Evolutionary conservation across 2,329 filamentous ascomycete genomes (phyloP).

Genomic region (Anthostomella pinea): DNA sequence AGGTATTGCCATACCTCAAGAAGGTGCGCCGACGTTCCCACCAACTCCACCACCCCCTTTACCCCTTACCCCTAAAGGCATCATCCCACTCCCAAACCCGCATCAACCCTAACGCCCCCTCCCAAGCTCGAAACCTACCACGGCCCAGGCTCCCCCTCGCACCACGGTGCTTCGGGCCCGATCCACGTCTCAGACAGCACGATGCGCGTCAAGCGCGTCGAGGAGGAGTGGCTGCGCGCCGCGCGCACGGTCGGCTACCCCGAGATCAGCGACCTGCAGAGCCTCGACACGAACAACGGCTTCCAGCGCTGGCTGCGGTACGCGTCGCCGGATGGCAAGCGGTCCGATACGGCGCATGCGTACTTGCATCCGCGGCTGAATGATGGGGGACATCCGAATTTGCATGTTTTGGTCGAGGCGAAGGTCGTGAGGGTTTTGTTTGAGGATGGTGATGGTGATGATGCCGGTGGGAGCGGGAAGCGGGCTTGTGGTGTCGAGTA

Average conservation of each 20-base stretch:
- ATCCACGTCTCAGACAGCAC: slow-evolving; percentile 48
- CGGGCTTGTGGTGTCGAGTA: slow-evolving; percentile 55
- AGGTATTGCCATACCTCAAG: slow-evolving; percentile 48
- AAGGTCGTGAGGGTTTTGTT: slow-evolving; percentile 48
- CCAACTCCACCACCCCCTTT: neutral
- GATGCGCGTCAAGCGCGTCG: slow-evolving; percentile 36
- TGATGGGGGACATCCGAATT: slow-evolving; percentile 29
- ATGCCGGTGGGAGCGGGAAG: no score
- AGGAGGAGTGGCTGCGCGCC: slow-evolving; percentile 46
- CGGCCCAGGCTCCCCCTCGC: slow-evolving; percentile 35
- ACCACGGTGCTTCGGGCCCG: slow-evolving; percentile 47
- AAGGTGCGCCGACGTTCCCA: slow-evolving; percentile 34
- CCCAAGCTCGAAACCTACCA: slow-evolving; percentile 30
- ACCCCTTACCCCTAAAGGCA: neutral
- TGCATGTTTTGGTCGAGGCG: slow-evolving; percentile 31
- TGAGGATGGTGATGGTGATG: slow-evolving; percentile 36
- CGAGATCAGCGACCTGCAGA: slow-evolving; percentile 49
- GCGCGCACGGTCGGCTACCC: slow-evolving; percentile 43
- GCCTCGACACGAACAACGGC: slow-evolving; percentile 39
- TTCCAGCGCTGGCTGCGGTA: slow-evolving; percentile 27
- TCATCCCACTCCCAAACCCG: neutral
- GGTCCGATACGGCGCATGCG: slow-evolving; percentile 26
- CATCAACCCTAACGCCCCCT: slow-evolving; percentile 1
- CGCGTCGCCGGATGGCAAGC: slow-evolving; percentile 26
- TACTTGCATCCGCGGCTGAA: slow-evolving; percentile 28